Percentiles rank a stretch among this genome's conserved stretches.
phyloP scores from a whole-genome alignment of 805 yeast genomes.

The Myxozyma neglecta region DNA sequence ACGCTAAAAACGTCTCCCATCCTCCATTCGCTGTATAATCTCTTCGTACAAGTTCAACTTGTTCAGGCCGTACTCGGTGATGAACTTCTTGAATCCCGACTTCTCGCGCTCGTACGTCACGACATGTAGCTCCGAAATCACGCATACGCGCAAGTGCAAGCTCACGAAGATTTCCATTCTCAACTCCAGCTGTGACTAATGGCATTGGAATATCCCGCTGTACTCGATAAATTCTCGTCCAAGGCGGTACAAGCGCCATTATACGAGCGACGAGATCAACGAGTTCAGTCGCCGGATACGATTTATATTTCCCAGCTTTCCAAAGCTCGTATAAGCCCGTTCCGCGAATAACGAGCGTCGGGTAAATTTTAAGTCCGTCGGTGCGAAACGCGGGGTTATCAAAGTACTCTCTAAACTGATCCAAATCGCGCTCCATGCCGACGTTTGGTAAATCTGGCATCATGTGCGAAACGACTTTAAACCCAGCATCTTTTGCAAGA shows the following conservation, averaged over 20 bases:
- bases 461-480: constrained; percentile 97
- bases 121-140: constrained; percentile 92
- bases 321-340: constrained; percentile 96
- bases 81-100: constrained; percentile 99
- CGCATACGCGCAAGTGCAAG: constrained; percentile 96
- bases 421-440: constrained; percentile 96
- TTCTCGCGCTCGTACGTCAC: constrained; percentile 96
- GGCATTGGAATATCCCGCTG: constrained; percentile 99
- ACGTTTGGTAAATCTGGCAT: constrained; percentile 99
- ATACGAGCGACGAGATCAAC: constrained; percentile 95
- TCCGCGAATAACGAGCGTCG: constrained; percentile 94
- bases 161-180: constrained; percentile 94
- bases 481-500: constrained; percentile 96
- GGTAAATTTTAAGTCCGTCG: constrained; percentile 93
- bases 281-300: constrained; percentile 90
- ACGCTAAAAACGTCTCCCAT: constrained; percentile 95
- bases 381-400: constrained; percentile 97
- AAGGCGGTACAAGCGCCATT: constrained; percentile 94
- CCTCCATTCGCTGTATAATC: constrained; percentile 98
- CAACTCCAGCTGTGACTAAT: constrained; percentile 94
- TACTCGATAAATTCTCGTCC: constrained; percentile 98
- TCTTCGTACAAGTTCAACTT: constrained; percentile 90
- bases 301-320: constrained; percentile 93
- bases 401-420: constrained; percentile 93
- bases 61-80: constrained; percentile 94